These are phyloP conservation scores for Sporisorium reilianum DNA, from an alignment of 1,284 basidiomycete genomes.

Conservation along the genomic window DNA sequence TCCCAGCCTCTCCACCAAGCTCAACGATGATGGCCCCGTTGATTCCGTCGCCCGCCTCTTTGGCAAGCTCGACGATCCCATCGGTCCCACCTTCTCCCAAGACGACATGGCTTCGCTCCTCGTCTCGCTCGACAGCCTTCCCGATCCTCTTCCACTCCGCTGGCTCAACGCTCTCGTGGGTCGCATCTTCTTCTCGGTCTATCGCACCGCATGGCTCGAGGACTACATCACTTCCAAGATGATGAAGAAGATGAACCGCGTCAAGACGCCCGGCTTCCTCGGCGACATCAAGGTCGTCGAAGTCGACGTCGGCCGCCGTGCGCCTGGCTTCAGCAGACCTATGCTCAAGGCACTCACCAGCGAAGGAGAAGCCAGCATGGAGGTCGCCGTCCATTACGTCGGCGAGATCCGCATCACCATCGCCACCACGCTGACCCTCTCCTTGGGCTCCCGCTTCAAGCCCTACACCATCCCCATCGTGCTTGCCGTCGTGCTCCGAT, in stretches of 20 bases:
- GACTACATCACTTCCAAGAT: slow-evolving; percentile 85
- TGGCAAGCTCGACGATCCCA: slow-evolving; percentile 67
- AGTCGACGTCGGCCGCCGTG: slow-evolving; percentile 85
- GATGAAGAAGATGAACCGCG: slow-evolving; percentile 91
- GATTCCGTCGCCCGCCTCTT: slow-evolving; percentile 18
- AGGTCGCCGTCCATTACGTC: slow-evolving; percentile 84
- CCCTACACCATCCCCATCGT: slow-evolving; percentile 89
- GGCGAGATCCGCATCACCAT: slow-evolving; percentile 90
- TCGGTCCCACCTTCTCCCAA: slow-evolving; percentile 77
- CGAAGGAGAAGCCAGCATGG: slow-evolving; percentile 90
- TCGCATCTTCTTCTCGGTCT: slow-evolving; percentile 90
- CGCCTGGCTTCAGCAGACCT: slow-evolving; percentile 79
- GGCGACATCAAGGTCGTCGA: slow-evolving; percentile 87
- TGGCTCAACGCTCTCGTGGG: slow-evolving; percentile 96
- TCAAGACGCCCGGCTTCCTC: slow-evolving; percentile 87
- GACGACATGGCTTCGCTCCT: slow-evolving; percentile 87
- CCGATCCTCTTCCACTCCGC: slow-evolving; percentile 93
- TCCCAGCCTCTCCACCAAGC: slow-evolving; percentile 14
- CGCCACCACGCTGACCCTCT: slow-evolving; percentile 87
- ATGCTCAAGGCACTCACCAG: slow-evolving; percentile 96
- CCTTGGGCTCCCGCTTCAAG: slow-evolving; percentile 79
- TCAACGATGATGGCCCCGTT: slow-evolving; percentile 21
- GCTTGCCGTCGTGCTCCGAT: slow-evolving; percentile 83
- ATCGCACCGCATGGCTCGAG: slow-evolving; percentile 84
- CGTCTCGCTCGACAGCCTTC: slow-evolving; percentile 85